Evolutionary conservation across 2,329 filamentous ascomycete genomes (phyloP).

Genomic region (Ascochyta clinopodiicola): DNA sequence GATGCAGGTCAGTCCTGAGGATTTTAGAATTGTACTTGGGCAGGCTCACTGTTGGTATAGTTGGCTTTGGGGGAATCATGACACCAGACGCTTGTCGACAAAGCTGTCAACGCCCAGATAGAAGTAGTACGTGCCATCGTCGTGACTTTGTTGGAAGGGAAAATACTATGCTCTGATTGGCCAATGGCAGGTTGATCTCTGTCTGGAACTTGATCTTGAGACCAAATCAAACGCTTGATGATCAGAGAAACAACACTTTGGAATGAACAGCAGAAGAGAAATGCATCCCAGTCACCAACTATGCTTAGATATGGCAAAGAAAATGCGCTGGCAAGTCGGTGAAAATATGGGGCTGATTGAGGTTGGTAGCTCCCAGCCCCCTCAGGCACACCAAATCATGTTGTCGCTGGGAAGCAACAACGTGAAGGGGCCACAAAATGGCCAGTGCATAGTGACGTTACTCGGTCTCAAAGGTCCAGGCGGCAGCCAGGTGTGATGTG

Average conservation of each 20-base stretch:
- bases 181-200: neutral
- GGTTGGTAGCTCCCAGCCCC: constrained; percentile 34
- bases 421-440: constrained; percentile 18
- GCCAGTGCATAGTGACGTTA: constrained; percentile 25
- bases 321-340: constrained; percentile 11
- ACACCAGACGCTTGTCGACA: constrained; percentile 25
- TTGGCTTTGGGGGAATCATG: constrained; percentile 12
- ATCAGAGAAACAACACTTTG: neutral
- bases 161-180: constrained; percentile 22
- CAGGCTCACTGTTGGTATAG: constrained; percentile 21
- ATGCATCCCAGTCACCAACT: neutral
- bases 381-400: constrained; percentile 26
- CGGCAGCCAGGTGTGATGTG: neutral
- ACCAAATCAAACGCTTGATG: neutral
- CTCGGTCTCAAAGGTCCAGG: neutral
- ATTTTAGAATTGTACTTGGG: neutral
- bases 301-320: constrained; percentile 1
- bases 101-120: constrained; percentile 24
- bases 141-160: constrained; percentile 8
- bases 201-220: neutral
- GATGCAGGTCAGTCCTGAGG: constrained; percentile 6
- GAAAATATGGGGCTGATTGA: constrained; percentile 30
- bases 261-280: neutral
- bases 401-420: constrained; percentile 25
- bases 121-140: constrained; percentile 28